Conservation (phyloP, 2,329 filamentous ascomycete genomes). For the Grosmannia huntii region DNA sequence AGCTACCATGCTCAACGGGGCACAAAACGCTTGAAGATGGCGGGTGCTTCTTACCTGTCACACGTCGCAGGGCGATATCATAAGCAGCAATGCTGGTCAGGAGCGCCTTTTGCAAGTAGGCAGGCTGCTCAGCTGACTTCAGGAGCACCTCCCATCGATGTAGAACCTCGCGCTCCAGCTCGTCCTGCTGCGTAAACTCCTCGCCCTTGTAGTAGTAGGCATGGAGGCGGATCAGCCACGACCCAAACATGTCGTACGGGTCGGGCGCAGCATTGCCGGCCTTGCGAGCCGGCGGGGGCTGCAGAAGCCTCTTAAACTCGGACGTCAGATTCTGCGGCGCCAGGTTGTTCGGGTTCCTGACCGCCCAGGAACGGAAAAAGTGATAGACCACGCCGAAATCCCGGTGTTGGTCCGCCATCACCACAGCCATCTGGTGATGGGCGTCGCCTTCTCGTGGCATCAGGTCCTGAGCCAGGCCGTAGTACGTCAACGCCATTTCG, state of each 20-base stretch:
- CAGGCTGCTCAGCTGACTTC: conserved; percentile 52
- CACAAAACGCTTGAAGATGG: neutral
- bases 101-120: conserved; percentile 62
- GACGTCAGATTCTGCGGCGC: conserved; percentile 59
- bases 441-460: conserved; percentile 68
- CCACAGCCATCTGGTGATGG: conserved; percentile 83
- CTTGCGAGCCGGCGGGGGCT: conserved; percentile 16
- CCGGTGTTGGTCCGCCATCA: conserved; percentile 66
- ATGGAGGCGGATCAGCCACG: conserved; percentile 79
- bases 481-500: conserved; percentile 71
- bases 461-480: conserved; percentile 67
- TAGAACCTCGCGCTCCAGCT: conserved; percentile 76
- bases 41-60: conserved; percentile 32
- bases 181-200: conserved; percentile 60
- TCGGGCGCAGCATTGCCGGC: conserved; percentile 29
- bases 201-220: conserved; percentile 71
- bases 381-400: conserved; percentile 72
- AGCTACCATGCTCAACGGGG: conserved; percentile 10
- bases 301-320: conserved; percentile 52
- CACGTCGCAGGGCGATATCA: conserved; percentile 47
- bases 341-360: conserved; percentile 63
- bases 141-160: conserved; percentile 62
- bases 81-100: conserved; percentile 81
- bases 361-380: conserved; percentile 70
- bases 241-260: conserved; percentile 51